These are phyloP conservation scores for Curvularia sp. DNA, from an alignment of 2,329 filamentous ascomycete species.

Conservation along the genomic window DNA sequence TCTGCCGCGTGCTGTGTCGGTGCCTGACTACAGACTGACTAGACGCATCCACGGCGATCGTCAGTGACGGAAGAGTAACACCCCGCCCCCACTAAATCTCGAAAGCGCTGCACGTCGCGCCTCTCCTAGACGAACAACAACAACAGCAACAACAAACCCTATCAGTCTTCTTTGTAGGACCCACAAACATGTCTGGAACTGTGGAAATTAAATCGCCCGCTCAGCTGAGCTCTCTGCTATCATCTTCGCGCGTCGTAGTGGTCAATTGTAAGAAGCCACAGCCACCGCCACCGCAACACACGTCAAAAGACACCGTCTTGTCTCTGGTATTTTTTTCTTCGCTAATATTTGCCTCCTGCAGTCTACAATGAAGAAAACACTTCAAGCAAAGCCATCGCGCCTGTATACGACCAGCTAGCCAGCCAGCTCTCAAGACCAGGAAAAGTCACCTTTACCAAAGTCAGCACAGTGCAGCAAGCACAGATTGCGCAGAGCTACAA, in stretches of 20 bases:
- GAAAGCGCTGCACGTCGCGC: slow-evolving; percentile 23
- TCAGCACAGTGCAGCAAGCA: slow-evolving; percentile 80
- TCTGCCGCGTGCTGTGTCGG: slow-evolving; percentile 20
- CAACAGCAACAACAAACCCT: slow-evolving; percentile 6
- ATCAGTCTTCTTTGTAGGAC: slow-evolving; percentile 11
- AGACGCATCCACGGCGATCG: slow-evolving; percentile 13
- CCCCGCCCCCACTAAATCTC: slow-evolving; percentile 32
- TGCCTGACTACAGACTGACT: slow-evolving; percentile 24
- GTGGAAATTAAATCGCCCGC: slow-evolving; percentile 54
- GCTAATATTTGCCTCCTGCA: slow-evolving; percentile 51
- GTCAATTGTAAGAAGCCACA: slow-evolving; percentile 76
- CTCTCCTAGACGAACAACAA: slow-evolving; percentile 23
- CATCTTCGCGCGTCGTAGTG: slow-evolving; percentile 79
- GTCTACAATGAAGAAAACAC: slow-evolving; percentile 89
- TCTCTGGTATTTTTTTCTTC: slow-evolving; percentile 30
- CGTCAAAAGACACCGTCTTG: slow-evolving; percentile 3
- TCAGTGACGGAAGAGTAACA: slow-evolving; percentile 25
- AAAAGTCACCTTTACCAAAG: slow-evolving; percentile 82
- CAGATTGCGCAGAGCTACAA: slow-evolving; percentile 76
- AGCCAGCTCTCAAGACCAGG: slow-evolving; percentile 72
- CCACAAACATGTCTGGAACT: slow-evolving; percentile 54
- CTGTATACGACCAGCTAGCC: slow-evolving; percentile 81
- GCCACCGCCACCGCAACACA: slow-evolving; percentile 5
- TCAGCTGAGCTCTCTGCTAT: slow-evolving; percentile 65
- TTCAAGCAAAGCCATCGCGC: slow-evolving; percentile 83